phyloP scores from a whole-genome alignment of 352 stramenopile genomes.

The Thalassiosira exigua region DNA sequence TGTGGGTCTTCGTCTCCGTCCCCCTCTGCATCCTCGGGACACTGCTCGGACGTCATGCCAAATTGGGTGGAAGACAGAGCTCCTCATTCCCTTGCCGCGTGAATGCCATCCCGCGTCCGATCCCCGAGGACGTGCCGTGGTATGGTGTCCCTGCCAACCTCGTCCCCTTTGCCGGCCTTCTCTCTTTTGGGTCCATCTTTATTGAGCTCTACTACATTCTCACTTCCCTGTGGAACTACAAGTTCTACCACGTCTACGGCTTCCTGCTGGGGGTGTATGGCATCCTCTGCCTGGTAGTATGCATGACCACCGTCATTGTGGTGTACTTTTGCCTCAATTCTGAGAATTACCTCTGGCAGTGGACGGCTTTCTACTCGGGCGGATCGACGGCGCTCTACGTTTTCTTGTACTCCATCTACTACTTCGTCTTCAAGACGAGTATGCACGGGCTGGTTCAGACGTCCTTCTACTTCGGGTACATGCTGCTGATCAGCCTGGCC shows the following conservation, averaged over 20 bases:
- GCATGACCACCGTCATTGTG: constrained; percentile 98
- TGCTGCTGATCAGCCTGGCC: constrained; percentile 96
- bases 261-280: constrained; percentile 99
- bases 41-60: constrained; percentile 96
- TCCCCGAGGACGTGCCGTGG: constrained; percentile 92
- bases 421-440: constrained; percentile 97
- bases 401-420: constrained; percentile 99
- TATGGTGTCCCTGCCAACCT: constrained; percentile 94
- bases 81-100: constrained; percentile 85
- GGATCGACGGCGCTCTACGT: constrained; percentile 96
- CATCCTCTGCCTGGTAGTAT: constrained; percentile 97
- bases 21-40: constrained; percentile 98
- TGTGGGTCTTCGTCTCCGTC: constrained; percentile 88
- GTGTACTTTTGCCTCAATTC: constrained; percentile 99
- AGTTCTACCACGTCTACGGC: constrained; percentile 99
- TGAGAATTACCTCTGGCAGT: constrained; percentile 99
- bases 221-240: constrained; percentile 97
- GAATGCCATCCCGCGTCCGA: constrained; percentile 87
- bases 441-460: constrained; percentile 88
- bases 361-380: constrained; percentile 93
- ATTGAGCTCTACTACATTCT: constrained; percentile 99
- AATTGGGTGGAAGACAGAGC: constrained; percentile 93
- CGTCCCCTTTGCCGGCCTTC: constrained; percentile 96
- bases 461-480: constrained; percentile 97
- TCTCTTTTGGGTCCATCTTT: constrained; percentile 99